Percentiles rank a stretch among this genome's conserved stretches.
Conservation (phyloP, 2,329 filamentous ascomycete genomes). For the Aspergillus ibericus region DNA sequence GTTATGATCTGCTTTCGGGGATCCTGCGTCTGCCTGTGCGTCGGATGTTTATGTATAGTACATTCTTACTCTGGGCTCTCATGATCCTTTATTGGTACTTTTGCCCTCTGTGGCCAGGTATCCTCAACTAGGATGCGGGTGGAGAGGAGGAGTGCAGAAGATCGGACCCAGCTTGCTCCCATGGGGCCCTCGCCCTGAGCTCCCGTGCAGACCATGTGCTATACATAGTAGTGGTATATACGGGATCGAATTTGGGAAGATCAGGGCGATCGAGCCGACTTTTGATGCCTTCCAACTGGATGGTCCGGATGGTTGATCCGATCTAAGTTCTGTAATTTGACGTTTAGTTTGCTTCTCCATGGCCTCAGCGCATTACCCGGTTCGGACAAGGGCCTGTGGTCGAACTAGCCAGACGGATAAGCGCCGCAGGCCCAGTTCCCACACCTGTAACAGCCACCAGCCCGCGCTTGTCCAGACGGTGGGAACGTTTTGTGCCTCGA, state of each 20-base stretch:
- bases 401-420: conserved; percentile 10
- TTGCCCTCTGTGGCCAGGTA: conserved; percentile 3
- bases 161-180: neutral
- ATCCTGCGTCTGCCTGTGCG: conserved; percentile 17
- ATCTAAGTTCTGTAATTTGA: neutral
- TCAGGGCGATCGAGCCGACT: conserved; percentile 2
- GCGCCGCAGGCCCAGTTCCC: conserved; percentile 15
- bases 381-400: conserved; percentile 3
- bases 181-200: neutral
- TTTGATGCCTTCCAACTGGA: neutral
- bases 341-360: conserved; percentile 5
- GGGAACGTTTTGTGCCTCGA: conserved; percentile 13
- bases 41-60: conserved; percentile 23
- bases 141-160: neutral
- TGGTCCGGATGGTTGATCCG: conserved; percentile 4
- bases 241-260: neutral
- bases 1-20: conserved; percentile 20
- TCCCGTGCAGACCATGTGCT: conserved; percentile 2
- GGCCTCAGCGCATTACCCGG: conserved; percentile 1
- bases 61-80: conserved; percentile 6
- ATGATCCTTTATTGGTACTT: conserved; percentile 17
- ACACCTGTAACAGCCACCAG: conserved; percentile 16
- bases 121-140: neutral
- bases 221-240: conserved; percentile 8
- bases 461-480: conserved; percentile 18